Evolutionary conservation across 1,139 yeast species (phyloP), one percentile per base, ranked within the genome.

Genomic region (Yamadazyma kanchanaburiensis): DNA sequence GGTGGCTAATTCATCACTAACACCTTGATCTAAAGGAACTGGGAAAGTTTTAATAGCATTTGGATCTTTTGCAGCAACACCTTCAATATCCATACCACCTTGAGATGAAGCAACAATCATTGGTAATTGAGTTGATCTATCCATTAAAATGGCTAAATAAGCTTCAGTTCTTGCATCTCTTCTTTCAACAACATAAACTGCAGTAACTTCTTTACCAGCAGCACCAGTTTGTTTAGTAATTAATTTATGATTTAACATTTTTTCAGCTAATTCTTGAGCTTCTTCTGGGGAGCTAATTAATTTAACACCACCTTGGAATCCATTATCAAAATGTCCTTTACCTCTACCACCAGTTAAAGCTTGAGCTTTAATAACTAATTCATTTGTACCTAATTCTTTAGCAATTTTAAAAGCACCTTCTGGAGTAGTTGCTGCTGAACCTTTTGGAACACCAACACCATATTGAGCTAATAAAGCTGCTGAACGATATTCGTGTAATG

Each of bases 71-170:
- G 83, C 83, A 39, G 98, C 99, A 46, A 94, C 97, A 60, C 95
- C 95, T 73, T 91, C 99, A 55, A 91, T 94, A 67, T 91, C 96
- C 95, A 94, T 89, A 73, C 99, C 99, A 71, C 99, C 99, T 70
- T 91, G 94, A 46, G 95, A 72, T 22, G 96, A 87, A 28, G 96
- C 96, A 46, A 91, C 96, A 57, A 91, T 86, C 68, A 91, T 74
- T 41, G 97, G 96, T 48, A 78, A 72, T 67, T 89, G 95, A 44
- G 82, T 74, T 46, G 80, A 76, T 70, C 99, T 85, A 74, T 91
- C 98, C 84, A 89, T 77, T 49, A 94, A 75, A 49, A 94, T 87
- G 43, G 97, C 95, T 46, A 94, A 66, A 67, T 91, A 91, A 39
- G 96, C 95, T 70, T 91, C 99, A 48, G 94, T 86, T 51, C 80